phyloP scores from a whole-genome alignment of 768 basidiomycete species.

The Kwoniella sp. region DNA sequence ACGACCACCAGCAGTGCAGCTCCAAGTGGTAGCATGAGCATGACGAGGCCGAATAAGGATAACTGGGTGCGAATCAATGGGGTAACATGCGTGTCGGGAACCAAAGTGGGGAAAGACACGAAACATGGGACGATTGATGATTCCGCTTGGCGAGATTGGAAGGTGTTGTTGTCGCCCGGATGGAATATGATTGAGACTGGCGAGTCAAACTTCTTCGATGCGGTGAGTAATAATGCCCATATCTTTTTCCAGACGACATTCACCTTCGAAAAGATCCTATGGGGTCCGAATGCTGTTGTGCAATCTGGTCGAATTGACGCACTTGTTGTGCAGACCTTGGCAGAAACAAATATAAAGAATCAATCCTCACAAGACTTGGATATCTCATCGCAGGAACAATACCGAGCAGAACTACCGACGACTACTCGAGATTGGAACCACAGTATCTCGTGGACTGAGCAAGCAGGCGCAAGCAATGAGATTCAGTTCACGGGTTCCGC shows the following conservation, averaged over 20 bases:
- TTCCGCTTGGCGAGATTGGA: conserved; percentile 40
- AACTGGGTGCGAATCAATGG: conserved; percentile 30
- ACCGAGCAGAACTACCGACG: conserved; percentile 20
- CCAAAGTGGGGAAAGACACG: conserved; percentile 15
- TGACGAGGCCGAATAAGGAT: background rate
- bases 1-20: background rate
- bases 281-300: too few relatives aligned
- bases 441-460: conserved; percentile 43
- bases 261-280: too few relatives aligned
- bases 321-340: background rate
- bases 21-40: background rate
- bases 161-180: conserved; percentile 34
- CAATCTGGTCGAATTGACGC: background rate
- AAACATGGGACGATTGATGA: conserved; percentile 43
- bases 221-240: conserved; percentile 16
- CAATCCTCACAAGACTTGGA: background rate
- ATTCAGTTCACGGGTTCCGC: conserved; percentile 29
- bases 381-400: conserved; percentile 23
- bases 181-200: conserved; percentile 47
- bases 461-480: conserved; percentile 29
- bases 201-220: conserved; percentile 44
- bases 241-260: too few relatives aligned
- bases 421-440: conserved; percentile 24
- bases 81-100: conserved; percentile 21
- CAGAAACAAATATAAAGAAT: background rate